phyloP scores from a whole-genome alignment of 2,329 filamentous ascomycete genomes.

The Calycina marina region DNA sequence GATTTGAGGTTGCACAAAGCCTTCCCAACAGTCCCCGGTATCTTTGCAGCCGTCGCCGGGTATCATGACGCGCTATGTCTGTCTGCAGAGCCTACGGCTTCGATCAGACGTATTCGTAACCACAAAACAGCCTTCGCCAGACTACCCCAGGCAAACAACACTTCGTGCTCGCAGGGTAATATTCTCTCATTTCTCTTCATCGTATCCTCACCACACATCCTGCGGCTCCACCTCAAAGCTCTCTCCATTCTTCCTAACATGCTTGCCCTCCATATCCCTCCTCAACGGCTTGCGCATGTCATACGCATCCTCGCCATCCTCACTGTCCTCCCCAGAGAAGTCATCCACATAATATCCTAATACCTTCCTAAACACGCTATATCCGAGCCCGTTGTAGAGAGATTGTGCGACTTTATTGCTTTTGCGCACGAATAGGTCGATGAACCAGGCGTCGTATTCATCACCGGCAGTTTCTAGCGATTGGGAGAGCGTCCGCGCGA shows the following conservation, averaged over 20 bases:
- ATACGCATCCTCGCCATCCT: constrained; percentile 75
- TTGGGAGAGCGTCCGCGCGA: constrained; percentile 70
- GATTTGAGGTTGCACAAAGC: no score
- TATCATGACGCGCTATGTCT: no score
- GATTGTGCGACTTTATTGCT: constrained; percentile 78
- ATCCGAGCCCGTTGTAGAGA: constrained; percentile 84
- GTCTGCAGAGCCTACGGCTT: no score
- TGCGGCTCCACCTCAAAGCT: constrained; percentile 62
- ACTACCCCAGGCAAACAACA: no score
- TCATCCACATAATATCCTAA: constrained; percentile 90
- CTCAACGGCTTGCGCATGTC: constrained; percentile 92
- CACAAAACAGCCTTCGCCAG: no score
- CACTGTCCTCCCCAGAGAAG: constrained; percentile 52
- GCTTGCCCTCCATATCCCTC: constrained; percentile 60
- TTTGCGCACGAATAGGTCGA: constrained; percentile 83
- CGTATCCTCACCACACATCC: constrained; percentile 57
- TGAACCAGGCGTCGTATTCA: constrained; percentile 78
- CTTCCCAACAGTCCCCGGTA: no score
- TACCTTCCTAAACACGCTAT: constrained; percentile 79
- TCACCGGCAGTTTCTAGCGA: constrained; percentile 74
- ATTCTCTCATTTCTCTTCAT: neutral
- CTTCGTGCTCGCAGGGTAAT: no score
- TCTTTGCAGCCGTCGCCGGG: no score
- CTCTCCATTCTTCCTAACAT: constrained; percentile 71
- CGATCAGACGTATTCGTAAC: no score